Conservation (phyloP, 2,329 filamentous ascomycete species). For the Dothistroma septosporum region DNA sequence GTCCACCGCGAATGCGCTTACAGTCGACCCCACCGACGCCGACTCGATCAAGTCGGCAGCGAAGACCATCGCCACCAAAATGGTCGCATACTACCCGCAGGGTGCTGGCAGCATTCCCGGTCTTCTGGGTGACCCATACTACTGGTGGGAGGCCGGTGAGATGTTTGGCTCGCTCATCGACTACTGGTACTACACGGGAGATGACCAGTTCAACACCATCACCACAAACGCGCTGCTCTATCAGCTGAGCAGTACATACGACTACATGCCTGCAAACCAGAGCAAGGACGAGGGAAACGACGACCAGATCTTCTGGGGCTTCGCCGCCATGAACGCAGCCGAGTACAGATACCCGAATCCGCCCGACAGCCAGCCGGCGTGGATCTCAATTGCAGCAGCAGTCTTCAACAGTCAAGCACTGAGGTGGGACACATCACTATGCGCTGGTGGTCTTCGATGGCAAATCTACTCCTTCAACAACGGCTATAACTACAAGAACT, state of each 20-base stretch:
- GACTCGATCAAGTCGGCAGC: slow-evolving; percentile 45
- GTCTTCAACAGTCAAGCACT: slow-evolving; percentile 36
- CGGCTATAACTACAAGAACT: slow-evolving; percentile 44
- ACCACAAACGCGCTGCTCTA: slow-evolving; percentile 56
- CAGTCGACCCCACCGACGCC: not conserved
- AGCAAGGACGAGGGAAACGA: slow-evolving; percentile 46
- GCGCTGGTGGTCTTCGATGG: slow-evolving; percentile 36
- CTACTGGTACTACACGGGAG: slow-evolving; percentile 66
- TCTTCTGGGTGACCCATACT: slow-evolving; percentile 60
- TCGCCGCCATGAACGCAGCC: slow-evolving; percentile 52
- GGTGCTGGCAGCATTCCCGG: slow-evolving; percentile 51
- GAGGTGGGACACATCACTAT: slow-evolving; percentile 34
- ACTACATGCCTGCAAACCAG: slow-evolving; percentile 54
- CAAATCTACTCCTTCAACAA: slow-evolving; percentile 40
- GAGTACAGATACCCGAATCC: slow-evolving; percentile 47
- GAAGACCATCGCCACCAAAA: slow-evolving; percentile 40
- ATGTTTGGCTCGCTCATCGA: slow-evolving; percentile 66
- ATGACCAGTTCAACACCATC: slow-evolving; percentile 58
- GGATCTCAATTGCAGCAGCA: slow-evolving; percentile 41
- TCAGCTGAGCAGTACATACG: slow-evolving; percentile 52
- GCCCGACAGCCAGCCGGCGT: slow-evolving; percentile 37
- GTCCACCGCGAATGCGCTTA: not conserved
- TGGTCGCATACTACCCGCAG: slow-evolving; percentile 52
- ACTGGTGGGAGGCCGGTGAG: slow-evolving; percentile 65
- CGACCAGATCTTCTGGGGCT: slow-evolving; percentile 56